Percentiles rank a stretch among this genome's conserved stretches.
phyloP scores from a whole-genome alignment of 768 basidiomycete species.

The Termitomyces sp. region DNA sequence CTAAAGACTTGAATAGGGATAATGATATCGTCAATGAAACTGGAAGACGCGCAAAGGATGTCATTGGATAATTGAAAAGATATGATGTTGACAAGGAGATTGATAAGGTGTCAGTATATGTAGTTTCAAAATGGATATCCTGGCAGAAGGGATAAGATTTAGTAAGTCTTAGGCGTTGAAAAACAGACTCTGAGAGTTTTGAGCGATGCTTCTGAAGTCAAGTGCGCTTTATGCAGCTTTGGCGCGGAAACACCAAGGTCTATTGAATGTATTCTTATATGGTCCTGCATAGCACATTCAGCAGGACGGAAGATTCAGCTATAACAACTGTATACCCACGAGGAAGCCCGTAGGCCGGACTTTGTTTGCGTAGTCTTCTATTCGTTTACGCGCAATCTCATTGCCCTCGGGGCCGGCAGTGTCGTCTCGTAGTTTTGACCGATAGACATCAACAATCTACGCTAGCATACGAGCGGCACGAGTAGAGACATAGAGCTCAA shows the following conservation, averaged over 20 bases:
- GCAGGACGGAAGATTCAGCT: neutral
- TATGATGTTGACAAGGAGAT: conserved; percentile 80
- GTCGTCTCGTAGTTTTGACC: conserved; percentile 70
- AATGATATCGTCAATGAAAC: conserved; percentile 77
- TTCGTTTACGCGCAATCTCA: conserved; percentile 71
- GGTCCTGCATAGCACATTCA: conserved; percentile 46
- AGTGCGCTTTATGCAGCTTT: conserved; percentile 62
- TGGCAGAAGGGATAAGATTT: conserved; percentile 21
- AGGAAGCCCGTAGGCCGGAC: conserved; percentile 66
- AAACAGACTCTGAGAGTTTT: conserved; percentile 24
- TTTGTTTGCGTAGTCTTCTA: conserved; percentile 79
- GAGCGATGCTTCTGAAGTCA: conserved; percentile 27
- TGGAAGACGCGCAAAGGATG: conserved; percentile 77
- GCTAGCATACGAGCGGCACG: neutral
- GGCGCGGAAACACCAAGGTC: conserved; percentile 82
- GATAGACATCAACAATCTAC: conserved; percentile 68
- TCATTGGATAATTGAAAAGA: conserved; percentile 80
- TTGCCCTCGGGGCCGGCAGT: conserved; percentile 69
- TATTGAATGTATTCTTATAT: conserved; percentile 80
- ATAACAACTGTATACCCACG: conserved; percentile 36
- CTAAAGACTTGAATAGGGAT: conserved; percentile 65
- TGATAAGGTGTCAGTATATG: conserved; percentile 79
- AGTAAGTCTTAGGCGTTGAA: neutral
- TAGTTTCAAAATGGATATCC: conserved; percentile 80
- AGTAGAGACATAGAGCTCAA: neutral